Base-by-base conservation (phyloP, 805 yeast genomes). In the Kodamaea leandrae region DNA sequence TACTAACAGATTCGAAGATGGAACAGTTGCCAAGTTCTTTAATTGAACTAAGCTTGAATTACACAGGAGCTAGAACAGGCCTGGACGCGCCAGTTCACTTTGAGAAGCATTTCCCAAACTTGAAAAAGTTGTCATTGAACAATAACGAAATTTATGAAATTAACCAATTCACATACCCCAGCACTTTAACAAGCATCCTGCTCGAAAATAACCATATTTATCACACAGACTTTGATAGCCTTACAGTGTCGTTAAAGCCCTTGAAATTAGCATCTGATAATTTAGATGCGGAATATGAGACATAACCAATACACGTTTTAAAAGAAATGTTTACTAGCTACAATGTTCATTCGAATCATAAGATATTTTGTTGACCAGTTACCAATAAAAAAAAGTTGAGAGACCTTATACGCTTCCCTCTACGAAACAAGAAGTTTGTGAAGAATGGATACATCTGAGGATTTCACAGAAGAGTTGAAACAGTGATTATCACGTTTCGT, bases 131-230 rank as follows among this genome's bases (percentile, higher is more conserved):
- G 6, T 25, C 40, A 9, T 23, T 47, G 18, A 45, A 39, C 8
- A 19, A 28, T 12, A 48, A 50, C 28, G 24, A 30, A n/a, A 41
- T 50, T n/a, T n/a, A n/a, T n/a, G n/a, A n/a, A n/a, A n/a, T n/a
- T n/a, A n/a, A n/a, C n/a, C n/a, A 18, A 14, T 19, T 3, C 25
- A n/a, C n/a, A n/a, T n/a, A n/a, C n/a, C n/a, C n/a, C n/a, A n/a
- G n/a, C n/a, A n/a, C n/a, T n/a, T n/a, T n/a, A n/a, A n/a, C n/a
- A n/a, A n/a, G n/a, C n/a, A n/a, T n/a, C n/a, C n/a, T n/a, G n/a
- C n/a, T n/a, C n/a, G n/a, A n/a, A n/a, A n/a, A n/a, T n/a, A n/a
- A n/a, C n/a, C n/a, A n/a, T n/a, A n/a, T n/a, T n/a, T n/a, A n/a
- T n/a, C n/a, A n/a, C n/a, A n/a, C n/a, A n/a, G n/a, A n/a, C n/a